Base-by-base conservation (phyloP, 306 rosid genomes). In the Gillenia trifoliata region DNA sequence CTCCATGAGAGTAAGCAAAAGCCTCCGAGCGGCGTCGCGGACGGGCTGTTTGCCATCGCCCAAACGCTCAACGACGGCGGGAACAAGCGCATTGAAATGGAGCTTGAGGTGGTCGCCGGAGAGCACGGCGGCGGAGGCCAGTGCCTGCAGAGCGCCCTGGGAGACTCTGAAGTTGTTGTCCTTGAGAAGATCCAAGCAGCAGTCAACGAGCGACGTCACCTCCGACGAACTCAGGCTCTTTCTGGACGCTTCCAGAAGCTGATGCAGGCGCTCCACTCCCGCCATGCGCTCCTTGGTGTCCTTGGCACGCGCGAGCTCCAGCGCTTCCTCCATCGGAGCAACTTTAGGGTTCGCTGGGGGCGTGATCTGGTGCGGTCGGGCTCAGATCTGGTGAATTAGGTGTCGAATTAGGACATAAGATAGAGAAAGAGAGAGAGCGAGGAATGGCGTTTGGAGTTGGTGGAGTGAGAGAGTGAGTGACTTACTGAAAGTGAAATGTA, bases 201-300 rank as follows among this genome's bases (percentile, higher is more conserved):
- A 89, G 68, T 95, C 99, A 17, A 95, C 91, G 29, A 95, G 90
- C 3, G 92, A 81, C 6, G 99, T 87, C 7, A 89, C 91, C 66
- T 95, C 99, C 11, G 96, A 74, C 22, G 96, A 84, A 54, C 83
- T 79, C 70, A 95, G 89, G 74, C 89, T 85, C 91, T 86, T 95
- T 67, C 93, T 84, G 0, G 98, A 92, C 82, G 96, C 88, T 85
- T 95, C 99, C 4, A 95, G 89, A 66, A 92, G 87, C 74, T 92
- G 91, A 70, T 90, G 90, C 65, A 95, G 96, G 8, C 93, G 94
- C 84, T 95, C 99, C 31, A 95, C 99, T 2, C 99, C 99, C 1
- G 99, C 98, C 99, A 95, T 92, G 66, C 99, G 88, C 87, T 90
- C 93, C 86, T 95, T 95, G 6, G 98, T 90, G 77, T 95, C 99